Base-by-base conservation (phyloP, 2,329 filamentous ascomycete species). In the Apiospora kogelbergensis region DNA sequence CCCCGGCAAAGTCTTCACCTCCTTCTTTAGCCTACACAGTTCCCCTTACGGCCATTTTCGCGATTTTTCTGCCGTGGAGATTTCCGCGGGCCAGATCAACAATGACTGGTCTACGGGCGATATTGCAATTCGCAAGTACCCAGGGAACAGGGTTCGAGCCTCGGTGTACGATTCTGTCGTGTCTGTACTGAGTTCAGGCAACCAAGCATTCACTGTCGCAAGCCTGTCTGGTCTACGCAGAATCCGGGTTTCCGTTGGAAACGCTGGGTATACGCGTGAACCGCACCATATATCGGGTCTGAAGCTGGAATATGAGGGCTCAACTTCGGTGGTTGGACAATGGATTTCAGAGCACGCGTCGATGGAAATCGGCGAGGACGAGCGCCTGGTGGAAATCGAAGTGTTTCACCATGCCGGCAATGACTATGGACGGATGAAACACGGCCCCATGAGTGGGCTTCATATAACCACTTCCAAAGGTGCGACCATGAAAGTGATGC, bases 301-400 rank as follows among this genome's bases (percentile, higher is more conserved):
- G 4, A 69, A 67, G 67, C 68, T 75, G 26, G 72, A 74, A 65
- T 75, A 73, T 53, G 10, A 70, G 6, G 70, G 72, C 33, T 71
- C 69, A 3, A 60, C 53, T 9, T 33, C 33, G 15, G 69, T 75
- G n/a, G 6, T 74, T 22, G 73, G 73, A 0, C 73, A 74, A 57
- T 75, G 73, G 73, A 44, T 73, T 9, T 68, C 70, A 13, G 70
- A 73, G 65, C 44, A 68, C 48, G 69, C 40, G 37, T 53, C 63
- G 2, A 24, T 74, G n/a, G 68, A 70, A 22, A 45, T 75, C n/a
- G 26, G 45, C 1, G 33, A 48, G 1, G 69, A 67, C 41, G 74
- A 75, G 44, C 70, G 69, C 22, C 46, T 73, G 48, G 60, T 64
- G 4, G 71, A 73, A n/a, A 63, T 74, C 4, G 65, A 68, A 30